These are phyloP conservation scores for Zopfia rhizophila DNA, from an alignment of 2,329 filamentous ascomycete genomes.

Conservation along the genomic window DNA sequence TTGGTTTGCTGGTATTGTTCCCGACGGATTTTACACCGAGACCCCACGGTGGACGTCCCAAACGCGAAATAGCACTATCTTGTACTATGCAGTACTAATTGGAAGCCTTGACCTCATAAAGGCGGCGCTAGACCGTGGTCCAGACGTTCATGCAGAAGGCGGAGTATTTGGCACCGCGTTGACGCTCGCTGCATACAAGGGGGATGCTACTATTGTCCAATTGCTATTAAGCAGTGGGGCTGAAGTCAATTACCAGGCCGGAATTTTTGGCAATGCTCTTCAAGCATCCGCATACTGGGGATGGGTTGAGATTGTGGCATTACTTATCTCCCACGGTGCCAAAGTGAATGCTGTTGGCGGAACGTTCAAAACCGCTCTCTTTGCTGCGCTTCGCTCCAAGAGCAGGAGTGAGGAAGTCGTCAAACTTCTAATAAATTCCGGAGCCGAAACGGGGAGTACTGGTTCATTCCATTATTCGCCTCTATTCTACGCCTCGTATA, in stretches of 20 bases:
- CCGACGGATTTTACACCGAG: conserved; percentile 4
- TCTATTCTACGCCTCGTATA: not conserved
- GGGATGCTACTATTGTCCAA: not conserved
- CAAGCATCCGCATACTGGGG: conserved; percentile 6
- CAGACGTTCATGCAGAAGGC: conserved; percentile 12
- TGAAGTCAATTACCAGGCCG: conserved; percentile 4
- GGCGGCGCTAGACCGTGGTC: conserved; percentile 3
- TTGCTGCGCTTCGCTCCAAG: not conserved
- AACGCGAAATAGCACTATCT: not conserved
- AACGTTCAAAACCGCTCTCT: conserved; percentile 2
- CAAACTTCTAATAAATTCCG: conserved; percentile 6
- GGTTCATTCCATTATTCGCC: not conserved
- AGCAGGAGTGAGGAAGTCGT: not conserved
- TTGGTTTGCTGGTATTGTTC: conserved; percentile 2
- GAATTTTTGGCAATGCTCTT: conserved; percentile 9
- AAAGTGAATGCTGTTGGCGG: conserved; percentile 8
- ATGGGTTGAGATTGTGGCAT: conserved; percentile 1
- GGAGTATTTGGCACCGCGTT: conserved; percentile 11
- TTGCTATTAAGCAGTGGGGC: conserved; percentile 11
- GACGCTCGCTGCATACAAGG: conserved; percentile 1
- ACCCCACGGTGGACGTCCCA: not conserved
- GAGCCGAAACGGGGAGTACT: not conserved
- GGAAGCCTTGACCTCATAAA: conserved; percentile 11
- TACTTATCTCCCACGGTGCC: conserved; percentile 10
- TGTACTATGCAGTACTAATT: conserved; percentile 12